These are phyloP conservation scores for Trametes sp. DNA, from an alignment of 1,284 basidiomycete species.

Conservation along the genomic window DNA sequence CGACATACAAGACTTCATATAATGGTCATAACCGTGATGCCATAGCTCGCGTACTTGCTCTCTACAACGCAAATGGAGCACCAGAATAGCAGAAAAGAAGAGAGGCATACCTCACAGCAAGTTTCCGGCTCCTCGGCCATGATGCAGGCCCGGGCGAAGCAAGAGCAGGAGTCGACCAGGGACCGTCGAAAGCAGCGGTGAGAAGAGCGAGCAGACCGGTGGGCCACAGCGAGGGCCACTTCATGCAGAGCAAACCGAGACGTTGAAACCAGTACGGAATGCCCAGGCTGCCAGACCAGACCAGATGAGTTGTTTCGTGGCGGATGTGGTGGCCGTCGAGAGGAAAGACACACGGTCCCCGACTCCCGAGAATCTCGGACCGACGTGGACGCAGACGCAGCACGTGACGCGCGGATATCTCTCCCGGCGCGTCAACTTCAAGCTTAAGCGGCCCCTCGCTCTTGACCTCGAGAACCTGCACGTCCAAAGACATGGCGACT, in stretches of 20 bases:
- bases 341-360: background rate
- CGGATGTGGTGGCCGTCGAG: background rate
- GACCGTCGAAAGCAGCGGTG: conserved; percentile 53
- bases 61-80: conserved; percentile 45
- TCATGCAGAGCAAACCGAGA: conserved; percentile 54
- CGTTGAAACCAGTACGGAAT: conserved; percentile 10
- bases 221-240: conserved; percentile 69
- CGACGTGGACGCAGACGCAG: conserved; percentile 22
- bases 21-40: conserved; percentile 85
- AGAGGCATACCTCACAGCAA: conserved; percentile 59
- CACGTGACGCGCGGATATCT: conserved; percentile 22
- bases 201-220: conserved; percentile 58
- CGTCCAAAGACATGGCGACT: conserved; percentile 52
- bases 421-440: background rate
- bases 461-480: background rate
- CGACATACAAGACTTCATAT: conserved; percentile 75
- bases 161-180: conserved; percentile 48
- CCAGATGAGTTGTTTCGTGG: background rate
- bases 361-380: background rate
- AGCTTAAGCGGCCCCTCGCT: background rate
- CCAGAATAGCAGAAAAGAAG: background rate
- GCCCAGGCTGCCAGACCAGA: background rate
- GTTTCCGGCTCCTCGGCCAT: conserved; percentile 69
- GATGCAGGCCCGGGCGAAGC: conserved; percentile 44
- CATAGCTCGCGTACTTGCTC: conserved; percentile 77